phyloP scores from a whole-genome alignment of 2,329 filamentous ascomycete species.

The Thelonectria olida region DNA sequence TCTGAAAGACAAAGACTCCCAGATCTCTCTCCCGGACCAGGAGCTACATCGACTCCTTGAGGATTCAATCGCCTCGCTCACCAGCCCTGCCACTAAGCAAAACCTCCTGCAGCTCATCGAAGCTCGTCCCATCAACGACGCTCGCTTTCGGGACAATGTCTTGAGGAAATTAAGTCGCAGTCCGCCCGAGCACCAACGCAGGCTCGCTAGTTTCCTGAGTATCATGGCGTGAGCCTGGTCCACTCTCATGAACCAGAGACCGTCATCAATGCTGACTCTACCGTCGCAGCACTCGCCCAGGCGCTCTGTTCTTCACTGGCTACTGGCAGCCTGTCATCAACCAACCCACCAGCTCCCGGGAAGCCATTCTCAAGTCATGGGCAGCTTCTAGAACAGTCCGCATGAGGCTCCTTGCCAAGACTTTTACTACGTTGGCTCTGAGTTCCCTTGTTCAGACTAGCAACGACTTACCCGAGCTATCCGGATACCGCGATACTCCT shows the following conservation, averaged over 20 bases:
- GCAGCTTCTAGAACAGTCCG: slow-evolving; percentile 62
- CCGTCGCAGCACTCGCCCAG: slow-evolving; percentile 64
- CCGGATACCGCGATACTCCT: slow-evolving; percentile 67
- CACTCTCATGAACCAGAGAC: background rate
- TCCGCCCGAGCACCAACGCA: slow-evolving; percentile 44
- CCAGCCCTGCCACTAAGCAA: slow-evolving; percentile 50
- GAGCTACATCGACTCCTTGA: slow-evolving; percentile 59
- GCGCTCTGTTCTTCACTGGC: slow-evolving; percentile 74
- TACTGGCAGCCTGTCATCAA: slow-evolving; percentile 68
- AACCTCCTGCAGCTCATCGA: slow-evolving; percentile 63
- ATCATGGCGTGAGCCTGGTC: slow-evolving; percentile 55
- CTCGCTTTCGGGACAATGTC: slow-evolving; percentile 61
- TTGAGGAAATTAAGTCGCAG: slow-evolving; percentile 52
- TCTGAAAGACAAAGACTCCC: slow-evolving; percentile 48
- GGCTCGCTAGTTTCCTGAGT: slow-evolving; percentile 51
- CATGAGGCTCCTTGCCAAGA: slow-evolving; percentile 65
- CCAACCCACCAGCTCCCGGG: slow-evolving; percentile 68
- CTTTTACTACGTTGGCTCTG: slow-evolving; percentile 63
- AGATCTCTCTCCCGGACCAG: slow-evolving; percentile 58
- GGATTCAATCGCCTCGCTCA: slow-evolving; percentile 46
- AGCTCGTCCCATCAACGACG: slow-evolving; percentile 60
- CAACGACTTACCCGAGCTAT: slow-evolving; percentile 61
- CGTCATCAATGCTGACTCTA: slow-evolving; percentile 2
- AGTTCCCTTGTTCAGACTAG: slow-evolving; percentile 65
- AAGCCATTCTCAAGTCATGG: slow-evolving; percentile 72